Evolutionary conservation across 805 yeast genomes (phyloP).

Genomic region (Yamadazyma tumulicola): DNA sequence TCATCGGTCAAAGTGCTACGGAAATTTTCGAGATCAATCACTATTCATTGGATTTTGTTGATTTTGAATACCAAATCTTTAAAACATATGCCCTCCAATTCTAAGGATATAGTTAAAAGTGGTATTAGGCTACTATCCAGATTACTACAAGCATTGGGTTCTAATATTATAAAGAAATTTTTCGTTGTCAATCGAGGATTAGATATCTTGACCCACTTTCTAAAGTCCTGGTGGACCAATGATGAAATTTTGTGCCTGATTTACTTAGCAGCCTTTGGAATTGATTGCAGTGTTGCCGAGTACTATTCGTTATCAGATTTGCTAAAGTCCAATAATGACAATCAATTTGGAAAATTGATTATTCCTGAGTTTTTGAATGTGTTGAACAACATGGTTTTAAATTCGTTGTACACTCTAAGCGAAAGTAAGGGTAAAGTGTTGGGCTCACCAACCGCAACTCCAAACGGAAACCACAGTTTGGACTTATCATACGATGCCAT

Average conservation of each 20-base stretch:
- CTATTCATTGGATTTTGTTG: conserved; percentile 63
- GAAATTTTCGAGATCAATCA: conserved; percentile 49
- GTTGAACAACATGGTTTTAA: conserved; percentile 29
- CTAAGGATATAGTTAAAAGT: conserved; percentile 31
- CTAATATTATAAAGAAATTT: conserved; percentile 46
- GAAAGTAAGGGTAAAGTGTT: conserved; percentile 27
- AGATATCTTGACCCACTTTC: conserved; percentile 41
- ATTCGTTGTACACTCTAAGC: conserved; percentile 27
- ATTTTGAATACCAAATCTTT: conserved; percentile 38
- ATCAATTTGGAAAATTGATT: conserved; percentile 17
- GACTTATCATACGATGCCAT: conserved; percentile 29
- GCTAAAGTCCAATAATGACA: conserved; percentile 6
- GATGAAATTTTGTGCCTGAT: conserved; percentile 40
- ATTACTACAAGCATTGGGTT: conserved; percentile 45
- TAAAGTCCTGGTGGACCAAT: conserved; percentile 48
- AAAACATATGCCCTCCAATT: conserved; percentile 1
- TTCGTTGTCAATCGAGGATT: conserved; percentile 48
- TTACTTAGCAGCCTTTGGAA: conserved; percentile 47
- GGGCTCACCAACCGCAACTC: conserved; percentile 35
- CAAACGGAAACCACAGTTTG: conserved; percentile 15
- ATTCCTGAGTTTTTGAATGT: conserved; percentile 48
- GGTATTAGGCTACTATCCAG: conserved; percentile 48
- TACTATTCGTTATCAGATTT: conserved; percentile 6
- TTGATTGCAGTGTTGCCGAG: conserved; percentile 15
- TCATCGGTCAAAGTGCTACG: conserved; percentile 36